phyloP scores from a whole-genome alignment of 73 alveolate species.

The Paramecium primaurelia region DNA sequence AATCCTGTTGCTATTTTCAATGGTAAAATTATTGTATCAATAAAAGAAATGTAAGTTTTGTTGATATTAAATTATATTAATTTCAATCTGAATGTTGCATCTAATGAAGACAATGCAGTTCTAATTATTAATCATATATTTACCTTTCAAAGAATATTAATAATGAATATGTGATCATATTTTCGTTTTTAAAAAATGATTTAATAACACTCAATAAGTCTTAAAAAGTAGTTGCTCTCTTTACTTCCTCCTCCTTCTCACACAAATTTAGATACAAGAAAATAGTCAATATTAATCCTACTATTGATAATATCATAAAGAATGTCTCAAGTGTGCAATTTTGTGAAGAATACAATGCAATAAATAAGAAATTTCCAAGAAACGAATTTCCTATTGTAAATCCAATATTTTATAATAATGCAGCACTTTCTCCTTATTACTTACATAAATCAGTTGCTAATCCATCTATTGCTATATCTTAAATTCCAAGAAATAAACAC shows the following conservation, averaged over 20 bases:
- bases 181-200: neutral
- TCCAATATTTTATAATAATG: slow-evolving; percentile 12
- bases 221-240: neutral
- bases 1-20: neutral
- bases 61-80: neutral
- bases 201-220: neutral
- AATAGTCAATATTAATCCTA: neutral
- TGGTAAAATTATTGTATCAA: neutral
- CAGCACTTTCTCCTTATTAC: neutral
- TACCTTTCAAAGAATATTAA: slow-evolving; percentile 2
- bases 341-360: neutral
- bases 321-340: neutral
- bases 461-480: slow-evolving; percentile 31
- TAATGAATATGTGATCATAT: neutral
- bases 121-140: neutral
- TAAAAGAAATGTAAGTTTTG: neutral
- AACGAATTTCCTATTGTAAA: slow-evolving; percentile 2
- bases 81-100: slow-evolving; percentile 8
- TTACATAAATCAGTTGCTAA: neutral
- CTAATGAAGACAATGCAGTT: neutral
- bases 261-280: neutral
- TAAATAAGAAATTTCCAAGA: neutral
- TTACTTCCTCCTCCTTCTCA: neutral
- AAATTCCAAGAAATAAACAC: slow-evolving; percentile 1
- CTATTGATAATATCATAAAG: neutral